A percentile compares a stretch with the other conserved stretches of the same genome.
Evolutionary conservation across 2,329 filamentous ascomycete species (phyloP).

Genomic region (Diaporthe nobilis): DNA sequence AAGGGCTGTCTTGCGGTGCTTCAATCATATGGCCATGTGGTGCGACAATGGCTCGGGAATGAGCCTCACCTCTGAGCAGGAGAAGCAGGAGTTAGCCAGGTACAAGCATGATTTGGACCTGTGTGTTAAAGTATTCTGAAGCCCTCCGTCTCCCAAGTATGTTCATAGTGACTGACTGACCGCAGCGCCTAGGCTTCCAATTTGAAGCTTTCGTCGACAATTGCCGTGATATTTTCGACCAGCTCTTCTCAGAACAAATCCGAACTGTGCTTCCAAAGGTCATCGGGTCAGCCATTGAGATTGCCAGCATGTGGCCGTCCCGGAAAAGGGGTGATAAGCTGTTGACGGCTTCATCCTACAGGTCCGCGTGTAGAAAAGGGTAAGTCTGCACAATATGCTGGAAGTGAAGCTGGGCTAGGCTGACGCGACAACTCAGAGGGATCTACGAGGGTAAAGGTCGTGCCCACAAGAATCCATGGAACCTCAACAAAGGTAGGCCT

Average conservation of each 20-base stretch:
- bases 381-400: background rate
- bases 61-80: background rate
- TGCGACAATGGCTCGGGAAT: slow-evolving; percentile 8
- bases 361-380: background rate
- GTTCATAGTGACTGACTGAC: background rate
- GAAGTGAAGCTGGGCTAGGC: background rate
- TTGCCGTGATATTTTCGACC: background rate
- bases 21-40: background rate
- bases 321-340: background rate
- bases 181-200: background rate
- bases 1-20: background rate
- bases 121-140: background rate
- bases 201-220: background rate
- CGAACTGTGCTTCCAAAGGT: background rate
- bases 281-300: background rate
- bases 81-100: background rate
- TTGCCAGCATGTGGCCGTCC: background rate
- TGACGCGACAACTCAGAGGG: background rate
- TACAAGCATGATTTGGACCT: background rate
- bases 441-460: slow-evolving; percentile 2
- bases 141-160: background rate
- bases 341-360: background rate
- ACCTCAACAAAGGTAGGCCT: slow-evolving; percentile 7
- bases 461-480: background rate
- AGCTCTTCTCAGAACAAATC: background rate